Conservation (phyloP, 1,284 basidiomycete genomes). For the Pyrrhoderma lamaoense region DNA sequence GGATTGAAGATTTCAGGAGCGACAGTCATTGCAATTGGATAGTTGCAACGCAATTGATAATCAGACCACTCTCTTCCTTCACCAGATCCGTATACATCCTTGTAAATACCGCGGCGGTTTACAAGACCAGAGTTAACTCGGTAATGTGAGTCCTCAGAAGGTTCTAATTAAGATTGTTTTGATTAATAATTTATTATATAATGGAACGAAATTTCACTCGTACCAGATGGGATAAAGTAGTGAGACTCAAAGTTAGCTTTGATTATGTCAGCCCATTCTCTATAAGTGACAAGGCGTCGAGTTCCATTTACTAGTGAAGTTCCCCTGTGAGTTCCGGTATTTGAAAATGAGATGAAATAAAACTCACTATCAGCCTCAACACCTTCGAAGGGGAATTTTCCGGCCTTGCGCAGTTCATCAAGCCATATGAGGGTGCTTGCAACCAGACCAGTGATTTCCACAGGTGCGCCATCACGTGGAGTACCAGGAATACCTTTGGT, state of each 20-base stretch:
- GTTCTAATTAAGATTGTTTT: slow-evolving; percentile 37
- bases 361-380: slow-evolving; percentile 75
- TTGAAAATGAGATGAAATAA: neutral
- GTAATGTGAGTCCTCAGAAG: slow-evolving; percentile 67
- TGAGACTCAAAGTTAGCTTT: slow-evolving; percentile 84
- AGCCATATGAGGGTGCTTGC: slow-evolving; percentile 94
- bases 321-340: neutral
- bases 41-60: slow-evolving; percentile 91
- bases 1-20: slow-evolving; percentile 92
- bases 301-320: slow-evolving; percentile 58
- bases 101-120: slow-evolving; percentile 94
- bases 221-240: slow-evolving; percentile 85
- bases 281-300: slow-evolving; percentile 74
- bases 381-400: slow-evolving; percentile 86
- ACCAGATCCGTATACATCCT: slow-evolving; percentile 92
- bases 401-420: slow-evolving; percentile 53
- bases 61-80: slow-evolving; percentile 88
- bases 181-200: neutral
- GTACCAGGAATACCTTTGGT: slow-evolving; percentile 94
- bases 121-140: slow-evolving; percentile 66
- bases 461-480: slow-evolving; percentile 89
- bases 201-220: slow-evolving; percentile 22
- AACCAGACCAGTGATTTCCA: slow-evolving; percentile 91
- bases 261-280: slow-evolving; percentile 84
- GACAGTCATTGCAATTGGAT: slow-evolving; percentile 94